Evolutionary conservation across 768 basidiomycete genomes (phyloP).

Genomic region (Cubamyces sp.): DNA sequence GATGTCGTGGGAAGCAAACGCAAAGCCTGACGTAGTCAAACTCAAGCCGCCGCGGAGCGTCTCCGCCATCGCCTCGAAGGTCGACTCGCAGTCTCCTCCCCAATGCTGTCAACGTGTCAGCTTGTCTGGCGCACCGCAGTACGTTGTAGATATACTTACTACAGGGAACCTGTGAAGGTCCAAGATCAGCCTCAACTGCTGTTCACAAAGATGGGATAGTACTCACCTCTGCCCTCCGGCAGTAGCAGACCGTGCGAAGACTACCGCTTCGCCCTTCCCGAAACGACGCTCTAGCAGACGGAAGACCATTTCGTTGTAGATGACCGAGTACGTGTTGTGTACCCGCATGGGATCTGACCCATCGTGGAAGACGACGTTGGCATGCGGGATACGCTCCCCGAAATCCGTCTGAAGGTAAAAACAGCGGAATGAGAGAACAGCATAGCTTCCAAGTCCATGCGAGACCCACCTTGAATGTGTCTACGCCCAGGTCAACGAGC

Average conservation of each 20-base stretch:
- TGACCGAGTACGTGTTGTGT: slow-evolving; percentile 73
- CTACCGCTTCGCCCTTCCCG: slow-evolving; percentile 66
- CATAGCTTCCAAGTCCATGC: background rate
- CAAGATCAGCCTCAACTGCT: background rate
- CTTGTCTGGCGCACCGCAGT: background rate
- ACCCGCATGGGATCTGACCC: slow-evolving; percentile 69
- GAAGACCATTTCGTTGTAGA: slow-evolving; percentile 76
- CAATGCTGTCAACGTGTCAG: slow-evolving; percentile 48
- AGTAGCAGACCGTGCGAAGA: slow-evolving; percentile 71
- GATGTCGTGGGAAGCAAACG: slow-evolving; percentile 75
- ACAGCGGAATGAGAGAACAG: background rate
- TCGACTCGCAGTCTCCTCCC: slow-evolving; percentile 79
- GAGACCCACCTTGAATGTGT: slow-evolving; percentile 52
- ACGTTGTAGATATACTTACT: slow-evolving; percentile 25
- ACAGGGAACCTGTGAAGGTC: slow-evolving; percentile 36
- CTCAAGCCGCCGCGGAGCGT: slow-evolving; percentile 69
- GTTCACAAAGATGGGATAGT: background rate
- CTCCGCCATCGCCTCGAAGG: slow-evolving; percentile 81
- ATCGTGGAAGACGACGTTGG: slow-evolving; percentile 62
- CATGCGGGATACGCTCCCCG: slow-evolving; percentile 75
- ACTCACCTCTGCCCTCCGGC: slow-evolving; percentile 66
- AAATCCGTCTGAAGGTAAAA: slow-evolving; percentile 65
- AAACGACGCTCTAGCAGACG: slow-evolving; percentile 57
- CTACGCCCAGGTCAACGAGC: slow-evolving; percentile 52
- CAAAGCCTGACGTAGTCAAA: slow-evolving; percentile 69